phyloP scores from a whole-genome alignment of 805 yeast genomes.

The Ogataea haglerorum region DNA sequence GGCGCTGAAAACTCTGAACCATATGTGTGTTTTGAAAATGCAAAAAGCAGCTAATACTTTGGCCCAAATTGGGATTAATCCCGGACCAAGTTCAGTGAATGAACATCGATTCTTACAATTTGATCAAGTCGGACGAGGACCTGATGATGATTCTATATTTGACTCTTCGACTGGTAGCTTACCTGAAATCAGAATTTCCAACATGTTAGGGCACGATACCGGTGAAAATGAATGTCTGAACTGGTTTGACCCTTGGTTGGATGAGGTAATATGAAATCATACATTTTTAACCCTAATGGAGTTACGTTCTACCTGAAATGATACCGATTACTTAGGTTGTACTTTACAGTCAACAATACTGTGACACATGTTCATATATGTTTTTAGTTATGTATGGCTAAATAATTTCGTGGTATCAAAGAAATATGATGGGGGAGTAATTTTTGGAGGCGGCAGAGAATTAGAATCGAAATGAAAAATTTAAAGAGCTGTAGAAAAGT shows the following conservation, averaged over 20 bases:
- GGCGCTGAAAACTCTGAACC: neutral
- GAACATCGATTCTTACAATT: neutral
- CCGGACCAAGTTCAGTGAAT: neutral
- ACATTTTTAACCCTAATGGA: no score
- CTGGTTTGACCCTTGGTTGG: neutral
- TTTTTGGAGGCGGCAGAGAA: neutral
- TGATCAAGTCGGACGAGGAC: neutral
- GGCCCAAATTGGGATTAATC: neutral
- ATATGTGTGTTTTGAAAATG: neutral
- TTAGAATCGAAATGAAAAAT: neutral
- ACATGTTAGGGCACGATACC: neutral
- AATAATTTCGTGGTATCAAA: neutral
- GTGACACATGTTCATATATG: neutral
- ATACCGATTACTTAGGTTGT: no score
- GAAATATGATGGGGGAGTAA: neutral
- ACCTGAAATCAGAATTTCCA: neutral
- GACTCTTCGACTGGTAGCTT: neutral
- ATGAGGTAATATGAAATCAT: no score
- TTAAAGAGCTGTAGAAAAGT: neutral
- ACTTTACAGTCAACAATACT: no score
- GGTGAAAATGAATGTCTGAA: neutral
- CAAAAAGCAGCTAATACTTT: neutral
- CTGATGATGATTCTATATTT: neutral
- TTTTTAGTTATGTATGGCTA: neutral
- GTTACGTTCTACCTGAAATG: no score